Evolutionary conservation across 441 rosid genomes (phyloP), one percentile per base, ranked within the genome.

Genomic region (Erodium moschatum): DNA sequence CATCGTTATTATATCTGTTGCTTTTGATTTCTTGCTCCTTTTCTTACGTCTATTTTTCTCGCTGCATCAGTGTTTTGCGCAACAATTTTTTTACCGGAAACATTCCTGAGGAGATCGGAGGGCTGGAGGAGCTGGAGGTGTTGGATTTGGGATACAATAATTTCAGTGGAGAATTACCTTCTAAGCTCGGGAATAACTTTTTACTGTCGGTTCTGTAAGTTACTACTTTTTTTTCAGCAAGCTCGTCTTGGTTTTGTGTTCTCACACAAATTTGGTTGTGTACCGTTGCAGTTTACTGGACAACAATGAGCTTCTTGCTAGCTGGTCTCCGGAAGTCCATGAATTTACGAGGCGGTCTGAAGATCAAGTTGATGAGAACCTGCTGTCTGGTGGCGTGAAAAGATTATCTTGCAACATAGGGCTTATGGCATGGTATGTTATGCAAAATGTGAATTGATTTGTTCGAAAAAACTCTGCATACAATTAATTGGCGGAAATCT

Each of bases 91-190:
- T 83, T 66, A 69, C 69, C 42, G 87, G 85, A 65, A 70, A 46
- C 50, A 71, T 83, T 70, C 87, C 87, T 0, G 77, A 78, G 48
- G 83, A 42, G 56, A 20, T 83, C 35, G 78, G 78, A 66, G 73
- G 67, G 68, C 69, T 83, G 38, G 75, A 78, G 81, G 77, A 81
- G 61, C 70, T 83, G 42, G 84, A 82, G 67, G 73, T 74, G 66
- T 75, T 83, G 61, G 87, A 83, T 74, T 66, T 81, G 66, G 85
- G 85, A 67, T 78, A 62, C 61, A 83, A 83, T 31, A 76, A 81
- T 69, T 79, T 83, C 68, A 81, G 70, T 12, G 81, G 83, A 61
- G 74, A 77, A 15, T 61, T 83, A 8, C 87, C 87, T 2, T 29
- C 21, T 48, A 78, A 72, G 60, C 70, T 81, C 24, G 76, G 78